Evolutionary conservation across 805 yeast species (phyloP).

Genomic region (Yamadazyma olivae): DNA sequence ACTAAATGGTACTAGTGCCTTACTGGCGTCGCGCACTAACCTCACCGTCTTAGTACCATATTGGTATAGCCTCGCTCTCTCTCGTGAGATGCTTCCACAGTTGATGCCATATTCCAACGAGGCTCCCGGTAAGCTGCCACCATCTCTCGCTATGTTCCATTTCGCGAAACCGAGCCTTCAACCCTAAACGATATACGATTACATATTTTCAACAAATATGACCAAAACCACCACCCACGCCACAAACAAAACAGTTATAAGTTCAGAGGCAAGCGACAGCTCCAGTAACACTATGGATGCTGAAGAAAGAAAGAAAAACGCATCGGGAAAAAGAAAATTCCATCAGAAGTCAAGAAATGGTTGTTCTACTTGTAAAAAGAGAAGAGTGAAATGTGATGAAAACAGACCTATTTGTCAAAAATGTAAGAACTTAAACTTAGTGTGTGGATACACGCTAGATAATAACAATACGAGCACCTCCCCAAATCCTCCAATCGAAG

Average conservation of each 20-base stretch:
- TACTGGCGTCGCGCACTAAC: too few species aligned
- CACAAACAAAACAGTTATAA: not conserved
- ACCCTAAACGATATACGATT: too few species aligned
- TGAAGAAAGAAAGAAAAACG: constrained; percentile 11
- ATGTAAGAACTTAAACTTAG: constrained; percentile 75
- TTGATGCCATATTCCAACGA: too few species aligned
- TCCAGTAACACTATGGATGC: too few species aligned
- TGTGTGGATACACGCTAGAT: constrained; percentile 55
- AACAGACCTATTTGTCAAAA: constrained; percentile 73
- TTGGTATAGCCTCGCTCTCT: too few species aligned
- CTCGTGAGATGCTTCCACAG: too few species aligned
- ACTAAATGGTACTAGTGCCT: too few species aligned
- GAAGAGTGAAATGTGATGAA: constrained; percentile 94
- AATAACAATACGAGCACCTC: not conserved
- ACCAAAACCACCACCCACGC: not conserved
- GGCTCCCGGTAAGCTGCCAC: too few species aligned
- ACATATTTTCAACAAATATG: constrained; percentile 1
- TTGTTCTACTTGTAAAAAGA: constrained; percentile 81
- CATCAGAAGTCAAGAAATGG: constrained; percentile 89
- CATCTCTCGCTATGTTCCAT: too few species aligned
- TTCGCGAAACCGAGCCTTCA: too few species aligned
- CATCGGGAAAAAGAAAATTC: constrained; percentile 77
- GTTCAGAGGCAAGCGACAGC: too few species aligned
- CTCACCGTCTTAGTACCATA: too few species aligned
- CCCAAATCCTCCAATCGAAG: not conserved